phyloP scores from a whole-genome alignment of 441 rosid species.

The Populus hybrid region DNA sequence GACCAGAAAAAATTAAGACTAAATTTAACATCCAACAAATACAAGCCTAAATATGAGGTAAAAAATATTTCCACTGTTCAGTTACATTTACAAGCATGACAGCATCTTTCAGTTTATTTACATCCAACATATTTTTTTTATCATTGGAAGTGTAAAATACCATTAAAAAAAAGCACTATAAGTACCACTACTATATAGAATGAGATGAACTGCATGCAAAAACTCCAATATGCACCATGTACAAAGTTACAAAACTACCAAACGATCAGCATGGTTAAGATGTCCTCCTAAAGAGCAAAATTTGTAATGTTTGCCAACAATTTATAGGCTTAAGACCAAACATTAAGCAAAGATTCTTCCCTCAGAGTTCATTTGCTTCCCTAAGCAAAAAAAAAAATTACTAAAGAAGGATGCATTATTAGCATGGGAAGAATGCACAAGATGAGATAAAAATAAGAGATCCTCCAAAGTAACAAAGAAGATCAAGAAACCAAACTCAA shows the following conservation, averaged over 20 bases:
- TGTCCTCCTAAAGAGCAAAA: not conserved
- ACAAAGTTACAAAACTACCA: not conserved
- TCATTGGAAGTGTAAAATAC: not conserved
- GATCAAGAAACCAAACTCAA: not conserved
- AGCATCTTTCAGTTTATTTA: not conserved
- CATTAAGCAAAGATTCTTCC: not conserved
- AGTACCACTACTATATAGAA: not conserved
- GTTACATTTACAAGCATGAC: not conserved
- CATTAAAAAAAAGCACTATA: not conserved
- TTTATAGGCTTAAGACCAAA: not conserved
- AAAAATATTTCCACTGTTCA: not conserved
- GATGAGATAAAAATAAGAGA: not conserved
- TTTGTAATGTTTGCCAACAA: not conserved
- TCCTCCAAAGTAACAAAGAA: not conserved
- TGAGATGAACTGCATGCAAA: not conserved
- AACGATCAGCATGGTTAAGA: not conserved
- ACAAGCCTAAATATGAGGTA: not conserved
- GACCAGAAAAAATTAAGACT: not conserved
- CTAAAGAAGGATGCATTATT: not conserved
- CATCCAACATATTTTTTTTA: not conserved
- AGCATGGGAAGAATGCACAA: not conserved
- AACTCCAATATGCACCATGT: not conserved
- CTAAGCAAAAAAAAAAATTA: not conserved
- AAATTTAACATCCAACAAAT: not conserved
- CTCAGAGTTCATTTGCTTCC: not conserved